Conservation (phyloP, 2,329 filamentous ascomycete species). For the Hypocrella siamensis region DNA sequence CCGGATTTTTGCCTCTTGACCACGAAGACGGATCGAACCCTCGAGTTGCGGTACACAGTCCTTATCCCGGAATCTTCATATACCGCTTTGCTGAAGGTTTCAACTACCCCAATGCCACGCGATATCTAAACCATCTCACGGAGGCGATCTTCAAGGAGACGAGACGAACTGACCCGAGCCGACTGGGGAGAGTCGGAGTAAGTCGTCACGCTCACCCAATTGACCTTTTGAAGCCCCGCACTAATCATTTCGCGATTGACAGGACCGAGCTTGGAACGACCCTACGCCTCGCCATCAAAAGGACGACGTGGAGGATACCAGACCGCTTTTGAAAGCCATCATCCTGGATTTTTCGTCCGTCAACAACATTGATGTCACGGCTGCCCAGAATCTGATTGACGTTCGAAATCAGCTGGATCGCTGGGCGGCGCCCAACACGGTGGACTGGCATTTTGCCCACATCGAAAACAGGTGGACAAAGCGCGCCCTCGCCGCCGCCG, state of each 20-base stretch:
- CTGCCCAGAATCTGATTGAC: slow-evolving; percentile 37
- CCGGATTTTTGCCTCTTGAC: slow-evolving; percentile 30
- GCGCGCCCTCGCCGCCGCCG: slow-evolving; percentile 35
- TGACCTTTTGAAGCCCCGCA: not conserved
- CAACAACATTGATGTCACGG: slow-evolving; percentile 39
- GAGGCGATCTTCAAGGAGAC: slow-evolving; percentile 28
- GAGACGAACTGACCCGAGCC: slow-evolving; percentile 24
- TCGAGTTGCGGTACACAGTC: slow-evolving; percentile 24
- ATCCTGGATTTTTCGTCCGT: slow-evolving; percentile 40
- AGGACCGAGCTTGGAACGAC: slow-evolving; percentile 44
- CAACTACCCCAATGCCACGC: slow-evolving; percentile 38
- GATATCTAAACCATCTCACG: slow-evolving; percentile 33
- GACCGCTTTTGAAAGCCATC: slow-evolving; percentile 37
- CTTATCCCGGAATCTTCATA: slow-evolving; percentile 37
- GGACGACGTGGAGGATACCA: slow-evolving; percentile 15
- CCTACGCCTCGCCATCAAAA: slow-evolving; percentile 21
- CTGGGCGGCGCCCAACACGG: slow-evolving; percentile 27
- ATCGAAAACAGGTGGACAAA: slow-evolving; percentile 40
- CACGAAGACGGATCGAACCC: slow-evolving; percentile 36
- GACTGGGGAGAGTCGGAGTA: slow-evolving; percentile 30
- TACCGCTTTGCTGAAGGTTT: slow-evolving; percentile 40
- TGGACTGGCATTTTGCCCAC: slow-evolving; percentile 36
- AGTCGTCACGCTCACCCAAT: slow-evolving; percentile 7
- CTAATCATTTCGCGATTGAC: too few species aligned
- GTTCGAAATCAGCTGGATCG: slow-evolving; percentile 36